Evolutionary conservation across 139 green algal species (phyloP).

Genomic region (Zygnema cylindricum): DNA sequence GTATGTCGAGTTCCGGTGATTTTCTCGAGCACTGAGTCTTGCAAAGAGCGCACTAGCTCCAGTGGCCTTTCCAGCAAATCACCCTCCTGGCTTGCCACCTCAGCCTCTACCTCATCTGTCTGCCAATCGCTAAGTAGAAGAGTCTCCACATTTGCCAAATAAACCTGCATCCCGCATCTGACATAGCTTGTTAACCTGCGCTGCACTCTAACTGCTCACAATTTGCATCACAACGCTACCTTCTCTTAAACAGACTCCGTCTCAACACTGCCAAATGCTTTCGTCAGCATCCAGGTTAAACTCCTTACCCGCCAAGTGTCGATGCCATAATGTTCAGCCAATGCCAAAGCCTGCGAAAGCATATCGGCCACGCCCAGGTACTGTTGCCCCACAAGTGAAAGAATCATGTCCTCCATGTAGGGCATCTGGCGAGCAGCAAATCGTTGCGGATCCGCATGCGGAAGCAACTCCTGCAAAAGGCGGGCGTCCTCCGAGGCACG

Average conservation of each 20-base stretch:
- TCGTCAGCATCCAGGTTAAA: neutral
- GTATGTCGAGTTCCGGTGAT: conserved; percentile 20
- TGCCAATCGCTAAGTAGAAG: conserved; percentile 45
- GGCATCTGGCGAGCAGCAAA: conserved; percentile 23
- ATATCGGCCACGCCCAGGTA: neutral
- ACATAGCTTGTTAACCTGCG: neutral
- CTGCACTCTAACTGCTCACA: neutral
- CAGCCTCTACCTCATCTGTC: conserved; percentile 30
- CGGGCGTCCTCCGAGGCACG: conserved; percentile 29
- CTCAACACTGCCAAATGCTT: neutral
- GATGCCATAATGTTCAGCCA: conserved; percentile 30
- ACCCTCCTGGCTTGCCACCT: neutral
- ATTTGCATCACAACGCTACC: neutral
- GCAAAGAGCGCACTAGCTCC: neutral
- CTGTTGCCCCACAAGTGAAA: conserved; percentile 18
- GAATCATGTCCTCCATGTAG: conserved; percentile 35
- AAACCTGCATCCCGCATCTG: conserved; percentile 13
- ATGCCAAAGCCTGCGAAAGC: conserved; percentile 1
- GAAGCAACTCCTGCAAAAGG: conserved; percentile 34
- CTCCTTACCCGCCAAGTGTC: conserved; percentile 28
- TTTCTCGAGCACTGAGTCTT: conserved; percentile 8
- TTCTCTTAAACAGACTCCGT: neutral
- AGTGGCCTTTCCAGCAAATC: conserved; percentile 4
- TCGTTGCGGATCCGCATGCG: neutral
- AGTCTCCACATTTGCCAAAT: conserved; percentile 35